These are phyloP conservation scores for Parvularia atlantis DNA, from an alignment of 78 protist genomes.

Conservation along the genomic window DNA sequence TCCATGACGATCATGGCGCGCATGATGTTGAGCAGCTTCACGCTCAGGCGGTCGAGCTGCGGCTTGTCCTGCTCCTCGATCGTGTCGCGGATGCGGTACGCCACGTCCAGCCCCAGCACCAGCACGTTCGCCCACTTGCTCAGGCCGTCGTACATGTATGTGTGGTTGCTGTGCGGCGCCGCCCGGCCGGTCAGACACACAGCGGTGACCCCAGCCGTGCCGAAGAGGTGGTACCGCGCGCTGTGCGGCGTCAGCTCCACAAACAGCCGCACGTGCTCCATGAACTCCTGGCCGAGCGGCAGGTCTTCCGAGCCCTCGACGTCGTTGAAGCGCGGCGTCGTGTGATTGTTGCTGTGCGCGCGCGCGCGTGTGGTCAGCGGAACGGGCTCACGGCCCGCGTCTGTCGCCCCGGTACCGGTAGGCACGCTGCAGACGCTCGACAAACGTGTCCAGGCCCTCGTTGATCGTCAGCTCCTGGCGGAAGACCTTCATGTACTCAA, in stretches of 20 bases:
- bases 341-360: neutral
- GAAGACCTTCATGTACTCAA: neutral
- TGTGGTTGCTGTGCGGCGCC: too few relatives aligned
- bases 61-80: neutral
- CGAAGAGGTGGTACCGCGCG: neutral
- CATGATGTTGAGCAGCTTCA: neutral
- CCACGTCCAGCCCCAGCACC: neutral
- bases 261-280: neutral
- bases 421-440: neutral
- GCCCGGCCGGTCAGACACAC: too few relatives aligned
- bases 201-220: too few relatives aligned
- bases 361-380: too few relatives aligned
- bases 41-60: neutral
- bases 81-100: neutral
- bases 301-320: neutral
- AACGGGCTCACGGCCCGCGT: neutral
- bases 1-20: neutral
- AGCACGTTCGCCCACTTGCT: neutral
- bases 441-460: neutral
- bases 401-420: neutral
- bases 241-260: neutral
- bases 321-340: neutral
- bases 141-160: too few relatives aligned
- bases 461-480: neutral
- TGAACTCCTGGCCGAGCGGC: slow-evolving; percentile 1